Evolutionary conservation across 176 grass and related monocot species (phyloP).

Genomic region (Carex littledalei): DNA sequence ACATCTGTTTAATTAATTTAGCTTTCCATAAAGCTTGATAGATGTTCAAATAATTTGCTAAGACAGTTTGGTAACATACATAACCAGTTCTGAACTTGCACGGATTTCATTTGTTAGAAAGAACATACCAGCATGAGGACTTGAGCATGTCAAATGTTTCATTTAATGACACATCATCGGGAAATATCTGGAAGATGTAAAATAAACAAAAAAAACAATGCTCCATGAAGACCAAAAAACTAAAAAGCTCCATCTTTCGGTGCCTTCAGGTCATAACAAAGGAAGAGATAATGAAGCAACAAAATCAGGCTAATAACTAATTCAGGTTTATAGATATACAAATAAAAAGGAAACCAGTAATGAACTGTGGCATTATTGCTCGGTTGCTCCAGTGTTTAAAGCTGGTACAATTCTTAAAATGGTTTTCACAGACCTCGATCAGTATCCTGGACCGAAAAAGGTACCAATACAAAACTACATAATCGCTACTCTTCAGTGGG

Average conservation of each 20-base stretch:
- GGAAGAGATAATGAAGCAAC: neutral
- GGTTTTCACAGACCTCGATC: neutral
- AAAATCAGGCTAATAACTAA: neutral
- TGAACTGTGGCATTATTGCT: neutral
- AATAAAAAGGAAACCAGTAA: neutral
- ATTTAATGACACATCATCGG: constrained; percentile 60
- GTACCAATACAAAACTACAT: neutral
- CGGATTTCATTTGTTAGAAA: neutral
- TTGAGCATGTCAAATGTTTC: constrained; percentile 52
- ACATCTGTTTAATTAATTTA: neutral
- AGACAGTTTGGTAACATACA: neutral
- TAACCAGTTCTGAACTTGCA: neutral
- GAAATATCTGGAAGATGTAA: constrained; percentile 61
- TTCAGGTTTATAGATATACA: neutral
- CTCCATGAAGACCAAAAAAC: constrained; percentile 12
- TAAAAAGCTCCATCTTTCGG: neutral
- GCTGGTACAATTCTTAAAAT: neutral
- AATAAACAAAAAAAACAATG: constrained; percentile 5
- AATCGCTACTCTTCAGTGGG: neutral
- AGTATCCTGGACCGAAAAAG: neutral
- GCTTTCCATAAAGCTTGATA: neutral
- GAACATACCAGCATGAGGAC: constrained; percentile 46
- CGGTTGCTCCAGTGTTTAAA: neutral
- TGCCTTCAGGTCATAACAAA: neutral
- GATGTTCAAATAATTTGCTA: neutral